Conservation (phyloP, 495 filamentous ascomycete genomes). For the Terfezia claveryi region DNA sequence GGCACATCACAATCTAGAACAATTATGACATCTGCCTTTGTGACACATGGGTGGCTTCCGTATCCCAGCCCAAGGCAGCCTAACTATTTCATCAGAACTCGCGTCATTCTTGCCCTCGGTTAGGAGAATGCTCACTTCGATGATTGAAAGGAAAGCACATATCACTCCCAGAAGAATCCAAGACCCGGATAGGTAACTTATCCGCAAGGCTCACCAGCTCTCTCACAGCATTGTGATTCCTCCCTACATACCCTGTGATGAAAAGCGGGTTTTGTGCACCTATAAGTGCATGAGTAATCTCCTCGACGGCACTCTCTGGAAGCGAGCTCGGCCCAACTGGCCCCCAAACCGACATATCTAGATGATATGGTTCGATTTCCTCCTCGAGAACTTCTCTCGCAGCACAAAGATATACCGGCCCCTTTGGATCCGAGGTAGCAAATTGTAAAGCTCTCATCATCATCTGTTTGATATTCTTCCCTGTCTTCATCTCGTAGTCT, state of each 20-base stretch:
- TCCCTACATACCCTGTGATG: constrained; percentile 64
- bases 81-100: constrained; percentile 4
- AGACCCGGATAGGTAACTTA: constrained; percentile 51
- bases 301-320: constrained; percentile 37
- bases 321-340: constrained; percentile 57
- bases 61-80: constrained; percentile 55
- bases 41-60: constrained; percentile 51
- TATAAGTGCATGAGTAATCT: constrained; percentile 48
- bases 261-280: constrained; percentile 54
- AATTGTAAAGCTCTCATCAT: constrained; percentile 80
- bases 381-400: constrained; percentile 84
- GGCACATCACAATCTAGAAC: constrained; percentile 71
- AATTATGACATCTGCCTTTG: constrained; percentile 61
- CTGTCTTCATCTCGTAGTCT: constrained; percentile 68
- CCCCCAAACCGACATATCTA: constrained; percentile 55
- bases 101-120: too few species aligned
- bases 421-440: constrained; percentile 56
- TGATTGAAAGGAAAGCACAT: constrained; percentile 90
- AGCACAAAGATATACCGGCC: constrained; percentile 68
- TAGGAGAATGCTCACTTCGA: background rate
- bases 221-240: constrained; percentile 43
- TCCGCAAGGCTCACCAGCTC: constrained; percentile 62
- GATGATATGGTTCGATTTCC: constrained; percentile 58
- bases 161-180: constrained; percentile 80
- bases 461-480: constrained; percentile 88